phyloP scores from a whole-genome alignment of 2,329 filamentous ascomycete species.

The Aspergillus amoenus region DNA sequence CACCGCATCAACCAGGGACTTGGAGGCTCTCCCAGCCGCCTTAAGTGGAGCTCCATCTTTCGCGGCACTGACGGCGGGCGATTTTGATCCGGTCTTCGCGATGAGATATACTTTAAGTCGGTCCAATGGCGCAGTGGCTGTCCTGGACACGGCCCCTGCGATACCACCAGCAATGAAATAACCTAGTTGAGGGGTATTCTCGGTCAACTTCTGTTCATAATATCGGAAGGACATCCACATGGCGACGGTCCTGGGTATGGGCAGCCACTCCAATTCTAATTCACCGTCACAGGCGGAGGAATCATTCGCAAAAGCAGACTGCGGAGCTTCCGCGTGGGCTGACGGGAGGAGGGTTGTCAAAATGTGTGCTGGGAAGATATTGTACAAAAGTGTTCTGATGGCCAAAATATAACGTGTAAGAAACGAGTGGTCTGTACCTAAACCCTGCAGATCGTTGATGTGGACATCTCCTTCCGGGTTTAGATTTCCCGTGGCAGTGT shows the following conservation, averaged over 20 bases:
- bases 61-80: constrained; percentile 62
- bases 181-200: constrained; percentile 61
- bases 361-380: constrained; percentile 33
- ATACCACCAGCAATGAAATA: constrained; percentile 96
- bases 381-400: constrained; percentile 37
- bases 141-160: constrained; percentile 91
- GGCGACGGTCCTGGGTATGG: constrained; percentile 42
- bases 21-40: constrained; percentile 64
- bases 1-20: constrained; percentile 70
- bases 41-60: constrained; percentile 67
- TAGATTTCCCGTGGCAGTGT: constrained; percentile 82
- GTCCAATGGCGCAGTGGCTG: constrained; percentile 92
- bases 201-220: constrained; percentile 48
- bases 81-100: constrained; percentile 71
- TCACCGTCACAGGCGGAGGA: constrained; percentile 34
- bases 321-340: constrained; percentile 33
- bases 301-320: constrained; percentile 29
- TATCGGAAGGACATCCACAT: constrained; percentile 46
- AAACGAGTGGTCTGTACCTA: constrained; percentile 69
- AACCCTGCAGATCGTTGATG: constrained; percentile 87
- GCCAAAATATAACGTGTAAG: constrained; percentile 36
- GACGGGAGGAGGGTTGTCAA: constrained; percentile 33
- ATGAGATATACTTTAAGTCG: constrained; percentile 97
- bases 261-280: constrained; percentile 42
- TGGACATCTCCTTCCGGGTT: constrained; percentile 92